These are phyloP conservation scores for Neonothopanus nambi DNA, from an alignment of 1,284 basidiomycete genomes.

Conservation along the genomic window DNA sequence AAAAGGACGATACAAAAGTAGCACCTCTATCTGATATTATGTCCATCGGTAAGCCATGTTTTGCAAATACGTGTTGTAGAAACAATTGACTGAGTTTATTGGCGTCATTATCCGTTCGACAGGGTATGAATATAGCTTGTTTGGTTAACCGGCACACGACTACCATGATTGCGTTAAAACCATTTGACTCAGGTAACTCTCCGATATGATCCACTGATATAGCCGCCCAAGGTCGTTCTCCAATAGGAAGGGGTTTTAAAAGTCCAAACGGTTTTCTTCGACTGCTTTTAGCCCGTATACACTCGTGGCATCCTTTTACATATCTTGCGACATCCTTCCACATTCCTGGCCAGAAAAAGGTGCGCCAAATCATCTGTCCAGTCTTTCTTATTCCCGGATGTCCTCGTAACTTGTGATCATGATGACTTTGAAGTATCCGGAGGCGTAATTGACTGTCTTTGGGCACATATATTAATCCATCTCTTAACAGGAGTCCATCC, in stretches of 20 bases:
- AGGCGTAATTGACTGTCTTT: background rate
- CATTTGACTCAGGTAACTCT: slow-evolving; percentile 28
- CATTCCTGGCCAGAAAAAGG: no score
- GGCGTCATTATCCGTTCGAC: no score
- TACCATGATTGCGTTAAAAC: slow-evolving; percentile 30
- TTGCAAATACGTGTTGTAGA: slow-evolving; percentile 8
- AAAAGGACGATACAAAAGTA: slow-evolving; percentile 14
- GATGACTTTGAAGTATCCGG: background rate
- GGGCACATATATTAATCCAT: slow-evolving; percentile 15
- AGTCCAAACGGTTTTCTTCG: background rate
- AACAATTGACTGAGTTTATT: slow-evolving; percentile 3
- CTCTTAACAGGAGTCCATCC: slow-evolving; percentile 6
- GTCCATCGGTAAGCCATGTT: slow-evolving; percentile 6
- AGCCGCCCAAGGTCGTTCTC: background rate
- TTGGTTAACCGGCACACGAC: slow-evolving; percentile 26
- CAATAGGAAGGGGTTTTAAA: slow-evolving; percentile 10
- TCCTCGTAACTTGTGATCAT: slow-evolving; percentile 20
- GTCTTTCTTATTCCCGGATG: slow-evolving; percentile 36
- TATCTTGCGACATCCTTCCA: slow-evolving; percentile 19
- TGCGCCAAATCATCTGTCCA: slow-evolving; percentile 24
- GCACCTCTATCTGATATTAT: slow-evolving; percentile 5
- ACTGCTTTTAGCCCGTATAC: background rate
- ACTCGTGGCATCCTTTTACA: slow-evolving; percentile 5
- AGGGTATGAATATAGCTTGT: slow-evolving; percentile 21
- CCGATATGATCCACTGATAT: slow-evolving; percentile 19